These are phyloP conservation scores for Capsicum chinense DNA, from an alignment of 257 asterid genomes.

Conservation along the genomic window DNA sequence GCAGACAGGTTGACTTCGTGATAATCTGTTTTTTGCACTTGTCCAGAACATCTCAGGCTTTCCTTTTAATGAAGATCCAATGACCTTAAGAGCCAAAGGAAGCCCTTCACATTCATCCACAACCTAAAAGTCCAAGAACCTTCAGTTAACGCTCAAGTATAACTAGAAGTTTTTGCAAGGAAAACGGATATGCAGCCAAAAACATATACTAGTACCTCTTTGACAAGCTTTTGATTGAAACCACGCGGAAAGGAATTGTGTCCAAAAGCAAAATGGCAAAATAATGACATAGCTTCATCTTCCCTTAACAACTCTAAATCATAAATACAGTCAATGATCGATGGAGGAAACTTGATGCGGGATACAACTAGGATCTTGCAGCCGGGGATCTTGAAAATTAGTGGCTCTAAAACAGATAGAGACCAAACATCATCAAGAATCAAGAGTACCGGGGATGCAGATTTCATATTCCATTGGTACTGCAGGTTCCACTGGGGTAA, in stretches of 20 bases:
- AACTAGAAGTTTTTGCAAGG: conserved; percentile 22
- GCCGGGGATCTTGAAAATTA: conserved; percentile 62
- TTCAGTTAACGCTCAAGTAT: conserved; percentile 2
- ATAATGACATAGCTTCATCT: conserved; percentile 74
- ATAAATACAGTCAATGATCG: conserved; percentile 59
- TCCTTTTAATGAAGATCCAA: conserved; percentile 80
- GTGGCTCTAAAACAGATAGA: conserved; percentile 67
- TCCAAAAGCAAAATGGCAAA: conserved; percentile 85
- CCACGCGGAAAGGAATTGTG: conserved; percentile 59
- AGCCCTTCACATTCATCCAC: conserved; percentile 89
- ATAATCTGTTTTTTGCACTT: conserved; percentile 72
- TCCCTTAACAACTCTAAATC: conserved; percentile 75
- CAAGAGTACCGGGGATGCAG: conserved; percentile 48
- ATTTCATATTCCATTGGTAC: conserved; percentile 37
- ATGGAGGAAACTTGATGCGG: conserved; percentile 65
- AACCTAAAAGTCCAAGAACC: conserved; percentile 47
- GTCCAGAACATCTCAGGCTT: conserved; percentile 84
- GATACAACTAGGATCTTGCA: conserved; percentile 85
- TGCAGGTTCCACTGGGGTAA: conserved; percentile 47
- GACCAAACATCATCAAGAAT: conserved; percentile 95
- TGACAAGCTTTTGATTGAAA: conserved; percentile 56
- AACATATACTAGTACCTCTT: conserved; percentile 51
- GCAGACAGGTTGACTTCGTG: conserved; percentile 68
- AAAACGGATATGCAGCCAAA: neutral
- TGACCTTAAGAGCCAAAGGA: conserved; percentile 89